Evolutionary conservation across 257 asterid genomes (phyloP), one percentile per base, ranked within the genome.

Genomic region (Fraxinus quadrangulata): DNA sequence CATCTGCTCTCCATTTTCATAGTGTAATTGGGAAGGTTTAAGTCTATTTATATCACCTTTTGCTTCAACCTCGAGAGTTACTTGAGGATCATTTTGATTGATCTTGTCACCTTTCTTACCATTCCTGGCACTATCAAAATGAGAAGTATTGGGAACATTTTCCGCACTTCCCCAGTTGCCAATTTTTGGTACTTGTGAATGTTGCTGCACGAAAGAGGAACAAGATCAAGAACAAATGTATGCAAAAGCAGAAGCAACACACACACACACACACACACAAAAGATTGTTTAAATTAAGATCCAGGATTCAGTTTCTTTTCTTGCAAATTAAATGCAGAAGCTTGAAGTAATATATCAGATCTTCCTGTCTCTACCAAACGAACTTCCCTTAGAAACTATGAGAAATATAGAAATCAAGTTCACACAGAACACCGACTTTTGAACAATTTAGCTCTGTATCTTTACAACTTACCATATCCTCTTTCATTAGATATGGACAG

Each of bases 111-210:
- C 83, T 76, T 81, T 84, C 83, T 84, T 88, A 26, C 78, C 89
- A 84, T 88, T 90, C 76, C 89, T 79, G 5, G 92, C 90, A 79
- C 88, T 91, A 74, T 91, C 98, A 23, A 89, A 93, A 73, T 82
- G 88, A 21, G 71, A 68, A 23, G 94, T 83, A 81, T 91, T 89
- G 5, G 42, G 42, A 37, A 37, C 42, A 37, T 1, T 37, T 37
- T 37, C 42, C 0, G 8, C 42, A 37, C 11, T 37, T 37, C 11
- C 42, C 42, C 42, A 37, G 42, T 37, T 37, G 42, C 42, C 42
- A 37, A 37, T 37, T 37, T 37, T 6, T 0, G 98, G 96, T 71
- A 87, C 87, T 67, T 87, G 91, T 24, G 88, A 24, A 17, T 77
- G 90, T 82, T 92, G 88, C 90, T 63, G 75, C 82, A 83, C 49